Percentiles rank a stretch among this genome's conserved stretches.
Conservation (phyloP, 805 yeast species). For the Naumovozyma castellii region DNA sequence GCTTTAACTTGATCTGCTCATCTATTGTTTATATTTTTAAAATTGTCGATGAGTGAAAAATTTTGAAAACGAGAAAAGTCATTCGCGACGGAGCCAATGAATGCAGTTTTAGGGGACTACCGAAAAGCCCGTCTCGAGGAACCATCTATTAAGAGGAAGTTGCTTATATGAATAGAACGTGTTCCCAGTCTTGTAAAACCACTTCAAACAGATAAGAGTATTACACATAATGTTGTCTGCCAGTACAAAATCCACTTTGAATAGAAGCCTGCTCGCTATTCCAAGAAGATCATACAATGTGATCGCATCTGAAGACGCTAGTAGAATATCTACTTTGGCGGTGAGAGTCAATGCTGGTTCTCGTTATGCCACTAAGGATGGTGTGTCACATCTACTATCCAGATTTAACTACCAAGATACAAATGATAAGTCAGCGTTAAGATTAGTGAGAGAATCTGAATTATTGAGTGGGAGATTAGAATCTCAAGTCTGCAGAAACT, state of each 20-base stretch:
- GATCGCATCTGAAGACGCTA: slow-evolving; percentile 48
- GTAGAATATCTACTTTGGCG: slow-evolving; percentile 64
- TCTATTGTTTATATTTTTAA: neutral
- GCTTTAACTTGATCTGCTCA: too few relatives aligned
- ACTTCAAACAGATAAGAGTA: too few relatives aligned
- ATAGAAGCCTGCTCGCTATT: slow-evolving; percentile 1
- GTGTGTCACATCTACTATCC: slow-evolving; percentile 77
- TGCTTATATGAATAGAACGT: too few relatives aligned
- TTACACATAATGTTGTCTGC: slow-evolving; percentile 8
- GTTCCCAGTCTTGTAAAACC: too few relatives aligned
- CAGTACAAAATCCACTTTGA: neutral
- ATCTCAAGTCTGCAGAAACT: slow-evolving; percentile 71
- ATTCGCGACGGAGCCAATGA: neutral
- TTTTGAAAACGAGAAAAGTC: neutral
- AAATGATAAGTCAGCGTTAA: slow-evolving; percentile 71
- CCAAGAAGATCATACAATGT: slow-evolving; percentile 29
- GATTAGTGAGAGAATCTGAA: slow-evolving; percentile 91
- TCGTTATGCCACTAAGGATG: slow-evolving; percentile 58
- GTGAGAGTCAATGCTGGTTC: slow-evolving; percentile 85
- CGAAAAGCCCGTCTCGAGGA: neutral
- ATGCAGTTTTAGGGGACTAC: neutral
- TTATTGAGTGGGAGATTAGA: slow-evolving; percentile 77
- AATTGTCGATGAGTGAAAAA: neutral
- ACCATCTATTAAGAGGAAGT: too few relatives aligned
- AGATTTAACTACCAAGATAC: slow-evolving; percentile 81